Conservation (phyloP, 129 eudicot genomes). For the Chrysanthemum makinoi region DNA sequence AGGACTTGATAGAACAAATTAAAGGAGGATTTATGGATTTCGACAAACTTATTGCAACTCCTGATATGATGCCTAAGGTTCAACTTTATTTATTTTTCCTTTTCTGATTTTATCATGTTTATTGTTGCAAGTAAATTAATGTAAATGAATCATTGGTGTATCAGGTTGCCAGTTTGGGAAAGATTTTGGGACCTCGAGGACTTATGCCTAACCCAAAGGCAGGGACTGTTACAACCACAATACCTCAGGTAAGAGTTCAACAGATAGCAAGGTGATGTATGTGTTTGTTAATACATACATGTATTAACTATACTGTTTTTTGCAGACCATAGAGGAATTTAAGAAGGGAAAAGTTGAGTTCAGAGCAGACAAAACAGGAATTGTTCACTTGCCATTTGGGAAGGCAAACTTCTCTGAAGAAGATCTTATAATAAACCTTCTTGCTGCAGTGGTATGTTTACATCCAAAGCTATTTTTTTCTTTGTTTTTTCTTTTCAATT, state of each 20-base stretch:
- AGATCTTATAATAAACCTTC: conserved; percentile 67
- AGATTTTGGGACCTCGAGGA: conserved; percentile 91
- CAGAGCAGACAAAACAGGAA: conserved; percentile 95
- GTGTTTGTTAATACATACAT: neutral
- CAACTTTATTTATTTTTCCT: neutral
- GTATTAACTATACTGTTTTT: conserved; percentile 3
- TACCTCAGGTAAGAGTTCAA: conserved; percentile 64
- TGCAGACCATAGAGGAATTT: conserved; percentile 87
- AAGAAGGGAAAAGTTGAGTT: conserved; percentile 92
- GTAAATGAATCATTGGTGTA: conserved; percentile 5
- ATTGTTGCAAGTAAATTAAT: neutral
- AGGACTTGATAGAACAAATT: conserved; percentile 84
- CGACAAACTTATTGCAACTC: conserved; percentile 91
- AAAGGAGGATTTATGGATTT: conserved; percentile 95
- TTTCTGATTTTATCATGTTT: neutral
- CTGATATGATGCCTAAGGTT: conserved; percentile 99
- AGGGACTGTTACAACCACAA: conserved; percentile 83
- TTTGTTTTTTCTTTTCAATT: no score
- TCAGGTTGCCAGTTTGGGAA: conserved; percentile 91
- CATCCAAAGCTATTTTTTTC: neutral
- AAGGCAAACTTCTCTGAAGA: conserved; percentile 83
- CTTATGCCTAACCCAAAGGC: conserved; percentile 99
- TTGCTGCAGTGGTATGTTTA: conserved; percentile 70
- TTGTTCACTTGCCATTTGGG: conserved; percentile 91
- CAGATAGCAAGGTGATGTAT: neutral